Base-by-base conservation (phyloP, 345 rosid genomes). In the Hibiscus trionum region DNA sequence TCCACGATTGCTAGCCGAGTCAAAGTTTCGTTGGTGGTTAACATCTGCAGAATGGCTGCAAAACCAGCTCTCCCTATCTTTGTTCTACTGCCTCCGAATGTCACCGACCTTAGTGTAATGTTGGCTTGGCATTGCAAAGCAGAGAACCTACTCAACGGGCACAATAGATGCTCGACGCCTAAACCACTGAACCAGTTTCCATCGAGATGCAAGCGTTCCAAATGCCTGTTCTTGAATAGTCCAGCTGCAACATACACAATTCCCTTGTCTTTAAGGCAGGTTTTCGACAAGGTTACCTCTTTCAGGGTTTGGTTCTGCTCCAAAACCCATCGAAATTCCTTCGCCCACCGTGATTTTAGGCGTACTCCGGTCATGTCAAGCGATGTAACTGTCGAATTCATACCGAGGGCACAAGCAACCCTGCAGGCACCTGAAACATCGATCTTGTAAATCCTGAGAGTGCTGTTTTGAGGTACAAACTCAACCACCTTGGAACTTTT, bases 81-180 rank as follows among this genome's bases (percentile, higher is more conserved):
- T 11, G 90, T 83, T 70, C 79, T 90, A 58, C 84, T 61, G 19
- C 97, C 96, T 65, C 96, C 97, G 27, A 92, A 84, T 4, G 90
- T 78, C 11, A 95, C 46, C 4, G 93, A 77, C 81, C 80, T 86
- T 21, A 95, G 77, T 1, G 96, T 89, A 73, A 81, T 83, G 79
- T 95, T 95, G 12, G 97, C 97, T 82, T 95, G 99, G 66, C 62
- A 59, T 74, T 92, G 97, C 80, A 95, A 78, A 66, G 99, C 73
- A 15, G 96, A 89, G 87, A 95, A 95, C 78, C 93, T 88, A 77
- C 93, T 91, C 83, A 94, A 74, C 39, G 97, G 98, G 78, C 97
- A 92, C n/a, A 95, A 81, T 70, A 92, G 72, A 82, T 95, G 93
- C 71, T 89, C 95, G 0, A 92, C 85, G 46, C 92, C 97, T 27